phyloP scores from a whole-genome alignment of 305 asterid genomes.

The Fraxinus baroniana region DNA sequence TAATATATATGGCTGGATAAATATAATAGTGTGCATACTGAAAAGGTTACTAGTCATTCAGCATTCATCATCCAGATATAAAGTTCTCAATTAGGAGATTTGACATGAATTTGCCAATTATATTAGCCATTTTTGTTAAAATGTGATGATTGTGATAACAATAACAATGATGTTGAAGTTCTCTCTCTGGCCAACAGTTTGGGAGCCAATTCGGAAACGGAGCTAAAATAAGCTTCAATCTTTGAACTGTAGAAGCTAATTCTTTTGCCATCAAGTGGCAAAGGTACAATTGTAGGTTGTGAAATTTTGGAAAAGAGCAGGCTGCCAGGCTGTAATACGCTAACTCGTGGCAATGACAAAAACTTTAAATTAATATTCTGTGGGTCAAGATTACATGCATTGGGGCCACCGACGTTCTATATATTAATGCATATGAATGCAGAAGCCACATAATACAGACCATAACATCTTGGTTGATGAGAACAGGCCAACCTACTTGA shows the following conservation, averaged over 20 bases:
- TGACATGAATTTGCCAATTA: neutral
- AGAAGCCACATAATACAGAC: neutral
- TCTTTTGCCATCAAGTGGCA: neutral
- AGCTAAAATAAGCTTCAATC: neutral
- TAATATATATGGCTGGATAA: constrained; percentile 8
- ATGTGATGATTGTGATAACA: neutral
- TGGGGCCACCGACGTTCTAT: neutral
- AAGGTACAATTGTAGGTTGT: neutral
- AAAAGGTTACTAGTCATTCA: neutral
- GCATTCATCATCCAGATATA: constrained; percentile 18
- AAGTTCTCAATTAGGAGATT: constrained; percentile 5
- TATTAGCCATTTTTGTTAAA: constrained; percentile 1
- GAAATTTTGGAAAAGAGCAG: neutral
- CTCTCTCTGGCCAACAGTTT: neutral
- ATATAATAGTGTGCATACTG: constrained; percentile 3
- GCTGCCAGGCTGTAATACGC: neutral
- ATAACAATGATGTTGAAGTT: neutral
- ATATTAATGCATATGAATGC: neutral
- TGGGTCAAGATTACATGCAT: neutral
- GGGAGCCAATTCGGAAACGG: neutral
- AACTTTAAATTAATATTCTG: neutral
- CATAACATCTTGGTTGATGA: neutral
- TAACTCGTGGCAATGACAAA: neutral
- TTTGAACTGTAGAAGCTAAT: neutral
- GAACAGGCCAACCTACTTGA: neutral